Percentiles rank a stretch among this genome's conserved stretches.
These are phyloP conservation scores for Polyporus tsugae DNA, from an alignment of 1,284 basidiomycete genomes.

Conservation along the genomic window DNA sequence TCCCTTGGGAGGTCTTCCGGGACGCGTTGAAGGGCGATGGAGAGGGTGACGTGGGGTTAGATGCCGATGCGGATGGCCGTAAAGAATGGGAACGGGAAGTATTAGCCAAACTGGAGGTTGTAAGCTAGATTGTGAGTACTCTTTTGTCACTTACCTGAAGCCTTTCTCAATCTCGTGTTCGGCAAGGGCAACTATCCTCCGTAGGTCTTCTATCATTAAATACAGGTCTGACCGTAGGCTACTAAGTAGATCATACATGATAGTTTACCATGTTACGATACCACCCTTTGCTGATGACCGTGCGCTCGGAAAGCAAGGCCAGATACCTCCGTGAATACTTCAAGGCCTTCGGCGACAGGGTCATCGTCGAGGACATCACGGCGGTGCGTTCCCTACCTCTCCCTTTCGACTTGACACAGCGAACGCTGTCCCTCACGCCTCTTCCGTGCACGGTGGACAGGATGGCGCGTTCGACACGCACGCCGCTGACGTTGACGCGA, in stretches of 20 bases:
- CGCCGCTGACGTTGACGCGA: constrained; percentile 49
- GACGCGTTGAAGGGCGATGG: constrained; percentile 65
- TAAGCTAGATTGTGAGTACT: constrained; percentile 41
- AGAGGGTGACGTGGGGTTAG: constrained; percentile 23
- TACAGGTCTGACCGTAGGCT: too few species aligned
- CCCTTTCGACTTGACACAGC: background rate
- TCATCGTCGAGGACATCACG: constrained; percentile 43
- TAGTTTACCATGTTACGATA: too few species aligned
- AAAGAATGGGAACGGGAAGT: constrained; percentile 77
- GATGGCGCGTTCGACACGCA: constrained; percentile 50
- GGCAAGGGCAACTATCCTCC: background rate
- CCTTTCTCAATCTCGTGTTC: background rate
- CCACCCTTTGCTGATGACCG: too few species aligned
- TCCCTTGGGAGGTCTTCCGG: constrained; percentile 85
- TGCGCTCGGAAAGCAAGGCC: constrained; percentile 46
- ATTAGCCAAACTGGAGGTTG: constrained; percentile 64
- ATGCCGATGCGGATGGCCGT: constrained; percentile 70
- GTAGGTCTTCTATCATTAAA: too few species aligned
- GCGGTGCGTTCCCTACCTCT: constrained; percentile 34
- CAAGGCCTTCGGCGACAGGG: constrained; percentile 50
- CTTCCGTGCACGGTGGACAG: constrained; percentile 21
- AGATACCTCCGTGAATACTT: constrained; percentile 56
- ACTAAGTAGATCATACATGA: too few species aligned
- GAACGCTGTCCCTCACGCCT: too few species aligned
- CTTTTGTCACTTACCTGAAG: background rate